Conservation (phyloP, 768 basidiomycete genomes). For the Fistulinella prunicolor region DNA sequence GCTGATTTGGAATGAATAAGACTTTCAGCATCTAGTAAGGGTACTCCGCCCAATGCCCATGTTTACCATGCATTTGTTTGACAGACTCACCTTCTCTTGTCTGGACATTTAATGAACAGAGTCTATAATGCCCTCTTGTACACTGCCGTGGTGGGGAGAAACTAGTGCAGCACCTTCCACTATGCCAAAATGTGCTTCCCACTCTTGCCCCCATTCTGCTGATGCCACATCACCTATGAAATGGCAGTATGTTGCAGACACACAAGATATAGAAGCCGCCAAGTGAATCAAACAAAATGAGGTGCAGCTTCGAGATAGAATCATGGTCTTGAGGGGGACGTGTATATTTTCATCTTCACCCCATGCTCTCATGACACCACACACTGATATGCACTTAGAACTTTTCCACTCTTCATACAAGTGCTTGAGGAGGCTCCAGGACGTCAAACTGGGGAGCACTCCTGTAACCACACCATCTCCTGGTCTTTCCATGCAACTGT, state of each 20-base stretch:
- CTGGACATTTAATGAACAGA: conserved; percentile 26
- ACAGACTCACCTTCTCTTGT: background rate
- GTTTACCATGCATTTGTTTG: no score
- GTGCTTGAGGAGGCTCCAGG: conserved; percentile 73
- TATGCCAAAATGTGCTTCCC: conserved; percentile 20
- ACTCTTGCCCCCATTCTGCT: conserved; percentile 19
- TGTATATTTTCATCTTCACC: conserved; percentile 38
- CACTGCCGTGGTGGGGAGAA: conserved; percentile 41
- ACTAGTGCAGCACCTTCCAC: conserved; percentile 16
- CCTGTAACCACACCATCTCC: conserved; percentile 38
- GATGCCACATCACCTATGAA: conserved; percentile 52
- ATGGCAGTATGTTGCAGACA: conserved; percentile 75
- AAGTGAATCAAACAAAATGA: conserved; percentile 76
- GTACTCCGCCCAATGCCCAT: no score
- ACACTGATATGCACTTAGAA: conserved; percentile 53
- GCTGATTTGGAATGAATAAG: conserved; percentile 27
- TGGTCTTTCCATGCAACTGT: conserved; percentile 42
- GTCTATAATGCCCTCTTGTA: conserved; percentile 61
- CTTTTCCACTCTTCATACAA: conserved; percentile 73
- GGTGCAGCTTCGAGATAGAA: conserved; percentile 76
- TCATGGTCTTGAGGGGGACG: conserved; percentile 73
- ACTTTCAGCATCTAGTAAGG: conserved; percentile 10
- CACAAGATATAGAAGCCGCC: conserved; percentile 80
- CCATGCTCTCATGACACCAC: background rate
- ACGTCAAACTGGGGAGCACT: no score